phyloP scores from a whole-genome alignment of 257 asterid genomes.

The Echium plantagineum region DNA sequence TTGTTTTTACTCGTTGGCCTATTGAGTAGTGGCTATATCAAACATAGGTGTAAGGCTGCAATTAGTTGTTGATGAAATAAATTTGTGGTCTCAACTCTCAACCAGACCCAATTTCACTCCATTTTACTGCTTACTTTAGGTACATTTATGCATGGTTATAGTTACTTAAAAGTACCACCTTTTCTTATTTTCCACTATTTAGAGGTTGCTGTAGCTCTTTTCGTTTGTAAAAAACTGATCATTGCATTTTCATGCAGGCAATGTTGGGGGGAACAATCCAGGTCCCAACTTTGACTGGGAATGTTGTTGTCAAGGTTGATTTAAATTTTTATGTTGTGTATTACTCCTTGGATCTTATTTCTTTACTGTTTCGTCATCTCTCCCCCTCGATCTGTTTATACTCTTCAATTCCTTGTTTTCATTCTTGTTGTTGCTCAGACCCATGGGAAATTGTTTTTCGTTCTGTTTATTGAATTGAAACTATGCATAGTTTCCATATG shows the following conservation, averaged over 20 bases:
- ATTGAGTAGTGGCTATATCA: neutral
- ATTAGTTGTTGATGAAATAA: neutral
- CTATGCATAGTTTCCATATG: too few species aligned
- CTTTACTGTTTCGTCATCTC: neutral
- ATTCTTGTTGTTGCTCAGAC: too few species aligned
- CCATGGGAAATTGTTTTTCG: too few species aligned
- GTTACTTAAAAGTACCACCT: neutral
- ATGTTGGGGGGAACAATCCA: conserved; percentile 84
- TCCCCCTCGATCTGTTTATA: too few species aligned
- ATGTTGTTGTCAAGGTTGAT: conserved; percentile 82
- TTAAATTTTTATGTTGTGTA: conserved; percentile 1
- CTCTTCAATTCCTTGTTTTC: too few species aligned
- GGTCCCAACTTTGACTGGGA: conserved; percentile 88
- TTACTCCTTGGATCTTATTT: neutral
- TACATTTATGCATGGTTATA: too few species aligned
- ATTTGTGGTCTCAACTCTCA: neutral
- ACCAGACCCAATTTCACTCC: neutral
- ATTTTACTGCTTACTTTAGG: neutral
- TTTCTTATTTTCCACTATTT: neutral
- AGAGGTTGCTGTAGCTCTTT: too few species aligned
- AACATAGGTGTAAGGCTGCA: neutral
- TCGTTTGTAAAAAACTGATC: neutral
- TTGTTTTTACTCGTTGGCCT: neutral
- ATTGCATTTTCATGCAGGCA: conserved; percentile 47
- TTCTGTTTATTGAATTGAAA: too few species aligned